A percentile compares a stretch with the other conserved stretches of the same genome.
phyloP scores from a whole-genome alignment of 2,329 filamentous ascomycete species.

The Diaporthe ampelina region DNA sequence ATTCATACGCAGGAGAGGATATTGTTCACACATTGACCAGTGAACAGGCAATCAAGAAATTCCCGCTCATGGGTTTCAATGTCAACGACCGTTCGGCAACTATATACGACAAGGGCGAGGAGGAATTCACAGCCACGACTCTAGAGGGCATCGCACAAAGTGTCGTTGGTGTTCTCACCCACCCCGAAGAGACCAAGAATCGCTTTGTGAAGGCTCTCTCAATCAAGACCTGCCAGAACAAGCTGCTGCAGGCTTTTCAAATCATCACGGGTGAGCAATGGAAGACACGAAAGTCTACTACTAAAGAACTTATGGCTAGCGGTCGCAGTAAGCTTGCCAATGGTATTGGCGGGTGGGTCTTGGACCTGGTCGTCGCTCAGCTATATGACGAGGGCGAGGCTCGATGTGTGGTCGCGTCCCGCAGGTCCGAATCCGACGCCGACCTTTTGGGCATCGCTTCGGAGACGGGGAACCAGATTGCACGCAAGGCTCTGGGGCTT shows the following conservation, averaged over 20 bases:
- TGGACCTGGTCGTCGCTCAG: slow-evolving; percentile 50
- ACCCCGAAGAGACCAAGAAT: slow-evolving; percentile 68
- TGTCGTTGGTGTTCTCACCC: slow-evolving; percentile 62
- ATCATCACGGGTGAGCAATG: slow-evolving; percentile 43
- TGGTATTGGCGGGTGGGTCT: slow-evolving; percentile 45
- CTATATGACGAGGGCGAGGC: slow-evolving; percentile 49
- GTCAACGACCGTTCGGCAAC: slow-evolving; percentile 47
- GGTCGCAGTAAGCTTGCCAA: slow-evolving; percentile 44
- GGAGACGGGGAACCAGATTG: slow-evolving; percentile 48
- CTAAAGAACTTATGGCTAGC: slow-evolving; percentile 15
- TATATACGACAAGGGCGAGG: slow-evolving; percentile 65
- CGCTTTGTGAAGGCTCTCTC: slow-evolving; percentile 61
- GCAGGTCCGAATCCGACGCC: slow-evolving; percentile 46
- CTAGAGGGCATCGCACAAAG: slow-evolving; percentile 61
- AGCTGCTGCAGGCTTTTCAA: slow-evolving; percentile 46
- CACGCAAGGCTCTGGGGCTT: slow-evolving; percentile 43
- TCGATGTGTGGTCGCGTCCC: slow-evolving; percentile 46
- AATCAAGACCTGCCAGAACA: slow-evolving; percentile 39
- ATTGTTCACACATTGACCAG: not conserved
- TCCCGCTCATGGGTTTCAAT: slow-evolving; percentile 50
- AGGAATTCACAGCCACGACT: slow-evolving; percentile 61
- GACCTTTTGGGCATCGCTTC: slow-evolving; percentile 47
- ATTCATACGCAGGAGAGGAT: too few relatives aligned
- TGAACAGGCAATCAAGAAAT: slow-evolving; percentile 42
- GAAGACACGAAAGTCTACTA: slow-evolving; percentile 41